Evolutionary conservation across 345 rosid species (phyloP).

Genomic region (Pistacia integerrima): DNA sequence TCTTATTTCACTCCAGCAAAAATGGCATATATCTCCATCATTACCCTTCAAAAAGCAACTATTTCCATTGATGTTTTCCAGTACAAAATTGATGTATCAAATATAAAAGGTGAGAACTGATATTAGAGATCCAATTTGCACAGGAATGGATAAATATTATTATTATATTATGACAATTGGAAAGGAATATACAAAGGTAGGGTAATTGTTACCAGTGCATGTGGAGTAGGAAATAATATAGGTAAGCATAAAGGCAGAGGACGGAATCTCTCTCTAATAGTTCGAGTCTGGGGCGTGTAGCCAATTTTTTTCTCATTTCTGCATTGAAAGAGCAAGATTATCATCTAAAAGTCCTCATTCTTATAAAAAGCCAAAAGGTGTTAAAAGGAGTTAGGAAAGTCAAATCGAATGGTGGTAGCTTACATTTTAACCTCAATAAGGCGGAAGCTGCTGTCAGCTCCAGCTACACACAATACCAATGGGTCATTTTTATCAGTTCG

Average conservation of each 20-base stretch:
- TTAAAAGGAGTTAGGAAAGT: slow-evolving; percentile 5
- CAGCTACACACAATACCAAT: slow-evolving; percentile 87
- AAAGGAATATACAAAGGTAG: slow-evolving; percentile 15
- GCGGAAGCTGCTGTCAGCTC: slow-evolving; percentile 97
- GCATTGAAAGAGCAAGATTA: slow-evolving; percentile 31
- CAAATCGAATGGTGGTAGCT: slow-evolving; percentile 30
- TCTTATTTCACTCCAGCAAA: not conserved
- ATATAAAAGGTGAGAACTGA: not conserved
- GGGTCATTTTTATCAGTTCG: slow-evolving; percentile 82
- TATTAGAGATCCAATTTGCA: not conserved
- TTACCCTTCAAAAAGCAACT: not conserved
- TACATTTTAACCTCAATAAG: slow-evolving; percentile 83
- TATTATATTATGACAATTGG: not conserved
- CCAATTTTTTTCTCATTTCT: slow-evolving; percentile 71
- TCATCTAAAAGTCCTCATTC: not conserved
- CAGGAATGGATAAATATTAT: not conserved
- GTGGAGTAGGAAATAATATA: slow-evolving; percentile 80
- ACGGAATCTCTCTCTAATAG: slow-evolving; percentile 84
- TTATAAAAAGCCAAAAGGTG: slow-evolving; percentile 6
- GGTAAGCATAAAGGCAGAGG: slow-evolving; percentile 95
- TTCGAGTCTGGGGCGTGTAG: slow-evolving; percentile 41
- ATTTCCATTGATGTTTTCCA: slow-evolving; percentile 1
- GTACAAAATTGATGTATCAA: not conserved
- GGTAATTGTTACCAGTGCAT: slow-evolving; percentile 70
- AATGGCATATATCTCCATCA: not conserved